Evolutionary conservation across 1,284 basidiomycete genomes (phyloP).

Genomic region (Sporisorium iseilematis-ciliati): DNA sequence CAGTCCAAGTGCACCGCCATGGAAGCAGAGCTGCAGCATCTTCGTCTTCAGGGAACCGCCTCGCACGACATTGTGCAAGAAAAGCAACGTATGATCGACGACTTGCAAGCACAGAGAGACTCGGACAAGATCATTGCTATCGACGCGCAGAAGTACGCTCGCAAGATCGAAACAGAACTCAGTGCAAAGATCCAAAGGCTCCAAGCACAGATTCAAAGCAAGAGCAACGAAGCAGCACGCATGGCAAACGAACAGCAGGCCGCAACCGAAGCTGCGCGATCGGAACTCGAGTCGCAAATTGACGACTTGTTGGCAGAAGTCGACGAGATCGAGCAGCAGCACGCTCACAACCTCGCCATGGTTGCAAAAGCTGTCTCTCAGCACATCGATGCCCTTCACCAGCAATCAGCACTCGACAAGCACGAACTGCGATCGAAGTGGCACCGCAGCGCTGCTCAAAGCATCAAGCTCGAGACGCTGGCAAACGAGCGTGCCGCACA

Average conservation of each 20-base stretch:
- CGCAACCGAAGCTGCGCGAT: slow-evolving; percentile 8
- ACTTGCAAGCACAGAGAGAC: slow-evolving; percentile 32
- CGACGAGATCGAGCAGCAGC: slow-evolving; percentile 25
- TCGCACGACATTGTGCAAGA: slow-evolving; percentile 21
- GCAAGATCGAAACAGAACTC: slow-evolving; percentile 37
- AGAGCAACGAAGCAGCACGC: slow-evolving; percentile 10
- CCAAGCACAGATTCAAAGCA: slow-evolving; percentile 13
- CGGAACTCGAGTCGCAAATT: slow-evolving; percentile 16
- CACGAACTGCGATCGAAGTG: slow-evolving; percentile 6
- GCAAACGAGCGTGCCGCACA: slow-evolving; percentile 30
- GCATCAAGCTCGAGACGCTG: slow-evolving; percentile 25
- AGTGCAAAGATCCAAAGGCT: slow-evolving; percentile 30
- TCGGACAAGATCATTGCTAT: slow-evolving; percentile 41
- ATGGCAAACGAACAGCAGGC: slow-evolving; percentile 10
- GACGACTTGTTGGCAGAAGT: slow-evolving; percentile 20
- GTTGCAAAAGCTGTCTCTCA: slow-evolving; percentile 35
- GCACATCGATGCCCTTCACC: slow-evolving; percentile 14
- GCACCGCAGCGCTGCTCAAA: slow-evolving; percentile 21
- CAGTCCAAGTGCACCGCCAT: slow-evolving; percentile 9
- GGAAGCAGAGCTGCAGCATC: slow-evolving; percentile 16
- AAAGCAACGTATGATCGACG: slow-evolving; percentile 28
- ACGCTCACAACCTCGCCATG: slow-evolving; percentile 36
- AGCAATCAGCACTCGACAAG: slow-evolving; percentile 10
- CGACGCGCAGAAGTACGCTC: slow-evolving; percentile 43
- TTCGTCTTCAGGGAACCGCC: slow-evolving; percentile 15